Evolutionary conservation across 2,329 filamentous ascomycete species (phyloP), one percentile per base, ranked within the genome.

Genomic region (Aureobasidium mangrovei): DNA sequence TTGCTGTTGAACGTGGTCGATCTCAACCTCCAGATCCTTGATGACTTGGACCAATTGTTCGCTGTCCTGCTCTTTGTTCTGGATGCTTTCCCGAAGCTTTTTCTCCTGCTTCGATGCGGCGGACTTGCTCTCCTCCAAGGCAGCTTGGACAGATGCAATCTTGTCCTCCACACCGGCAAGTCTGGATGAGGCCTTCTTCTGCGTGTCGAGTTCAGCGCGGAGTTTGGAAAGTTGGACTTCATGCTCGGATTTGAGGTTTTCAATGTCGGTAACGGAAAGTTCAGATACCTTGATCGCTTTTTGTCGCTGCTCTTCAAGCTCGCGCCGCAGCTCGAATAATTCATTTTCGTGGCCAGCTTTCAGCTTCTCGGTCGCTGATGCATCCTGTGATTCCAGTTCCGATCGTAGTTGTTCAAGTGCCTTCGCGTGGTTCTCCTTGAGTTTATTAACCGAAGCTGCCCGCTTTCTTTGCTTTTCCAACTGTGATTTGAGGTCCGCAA

Each of bases 11-110:
- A 63, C 66, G n/a, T 62, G 58, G 40, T 67, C 63, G 41, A 69
- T 69, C 59, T 69, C 66, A 38, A 63, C 54, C 55, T 61, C 60
- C 41, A 69, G 56, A 33, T 69, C 66, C 26, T 61, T 57, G 28
- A 69, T 64, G 3, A 67, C 64, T 41, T 56, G 54, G 7, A 60
- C 63, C 24, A 69, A 56, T 55, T 65, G 58, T 32, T 63, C 63
- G 18, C 60, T 60, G 53, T 67, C 63, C 29, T 61, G 58, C 7
- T 64, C 61, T 53, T 67, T 65, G 53, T 64, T 58, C 45, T 62
- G 56, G 26, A 67, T 55, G 45, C 61, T 59, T 47, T 64, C 58
- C 53, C 62, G 60, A 18, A 67, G 53, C 54, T 64, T 61, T 56
- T 65, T 58, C 47, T 67, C 65, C 42, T 62, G 64, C 49, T 60